These are phyloP conservation scores for Solanum clarkiae DNA, from an alignment of 257 asterid species.

Conservation along the genomic window DNA sequence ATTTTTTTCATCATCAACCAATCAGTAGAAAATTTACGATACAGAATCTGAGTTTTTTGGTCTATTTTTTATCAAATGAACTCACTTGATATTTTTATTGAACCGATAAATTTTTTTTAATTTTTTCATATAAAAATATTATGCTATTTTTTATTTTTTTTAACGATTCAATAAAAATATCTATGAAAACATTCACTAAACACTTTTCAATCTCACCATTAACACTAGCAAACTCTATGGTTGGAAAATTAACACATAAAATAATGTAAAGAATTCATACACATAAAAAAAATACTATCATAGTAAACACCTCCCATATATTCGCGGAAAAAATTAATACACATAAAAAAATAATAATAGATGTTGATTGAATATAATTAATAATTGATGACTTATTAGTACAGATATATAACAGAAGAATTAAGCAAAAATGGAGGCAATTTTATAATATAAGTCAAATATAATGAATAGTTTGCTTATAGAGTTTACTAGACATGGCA, in stretches of 20 bases:
- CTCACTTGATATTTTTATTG: too few species aligned
- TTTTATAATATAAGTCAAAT: background rate
- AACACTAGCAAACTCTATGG: background rate
- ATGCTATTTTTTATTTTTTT: too few species aligned
- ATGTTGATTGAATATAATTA: background rate
- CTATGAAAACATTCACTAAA: background rate
- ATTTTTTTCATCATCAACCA: background rate
- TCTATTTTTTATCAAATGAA: accelerated
- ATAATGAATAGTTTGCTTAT: background rate
- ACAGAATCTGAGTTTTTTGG: background rate
- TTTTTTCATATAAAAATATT: background rate
- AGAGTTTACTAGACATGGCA: background rate
- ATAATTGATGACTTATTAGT: background rate
- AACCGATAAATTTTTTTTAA: too few species aligned
- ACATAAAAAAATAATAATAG: background rate
- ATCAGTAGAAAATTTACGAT: background rate
- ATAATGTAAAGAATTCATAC: too few species aligned
- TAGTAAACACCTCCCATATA: background rate
- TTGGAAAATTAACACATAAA: too few species aligned
- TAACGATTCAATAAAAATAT: background rate
- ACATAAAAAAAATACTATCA: too few species aligned
- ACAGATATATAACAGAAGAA: background rate
- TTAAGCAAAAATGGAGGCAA: background rate
- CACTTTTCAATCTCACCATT: too few species aligned
- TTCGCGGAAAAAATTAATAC: background rate